A percentile compares a stretch with the other conserved stretches of the same genome.
These are phyloP conservation scores for Melocanna baccifera DNA, from an alignment of 176 grass and related monocot genomes.

Conservation along the genomic window DNA sequence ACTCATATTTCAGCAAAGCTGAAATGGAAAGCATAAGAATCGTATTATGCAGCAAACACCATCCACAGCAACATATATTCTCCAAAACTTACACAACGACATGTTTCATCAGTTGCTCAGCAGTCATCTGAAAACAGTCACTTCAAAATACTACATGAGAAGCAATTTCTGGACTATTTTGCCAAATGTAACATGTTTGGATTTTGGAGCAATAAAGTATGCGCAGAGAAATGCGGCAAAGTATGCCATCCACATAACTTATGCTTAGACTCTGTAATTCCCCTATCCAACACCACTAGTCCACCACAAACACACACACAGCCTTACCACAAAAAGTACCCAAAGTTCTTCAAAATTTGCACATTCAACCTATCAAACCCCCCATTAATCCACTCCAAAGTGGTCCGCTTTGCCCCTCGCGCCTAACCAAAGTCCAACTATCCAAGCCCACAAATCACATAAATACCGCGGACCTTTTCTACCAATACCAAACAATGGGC, in stretches of 20 bases:
- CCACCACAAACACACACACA: not conserved
- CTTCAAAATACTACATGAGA: not conserved
- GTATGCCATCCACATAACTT: not conserved
- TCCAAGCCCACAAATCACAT: constrained; percentile 15
- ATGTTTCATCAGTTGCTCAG: not conserved
- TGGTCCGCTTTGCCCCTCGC: not conserved
- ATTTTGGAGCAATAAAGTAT: not conserved
- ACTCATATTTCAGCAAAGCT: constrained; percentile 6
- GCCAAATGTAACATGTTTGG: not conserved
- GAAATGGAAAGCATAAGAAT: not conserved
- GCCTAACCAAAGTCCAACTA: not conserved
- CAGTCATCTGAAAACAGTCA: not conserved
- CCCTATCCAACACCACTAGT: not conserved
- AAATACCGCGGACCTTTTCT: not conserved
- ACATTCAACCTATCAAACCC: not conserved
- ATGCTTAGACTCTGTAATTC: not conserved
- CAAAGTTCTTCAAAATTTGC: not conserved
- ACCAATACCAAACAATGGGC: not conserved
- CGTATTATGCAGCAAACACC: not conserved
- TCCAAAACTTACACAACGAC: not conserved
- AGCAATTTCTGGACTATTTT: not conserved
- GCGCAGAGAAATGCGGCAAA: not conserved
- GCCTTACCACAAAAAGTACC: not conserved
- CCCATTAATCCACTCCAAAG: not conserved
- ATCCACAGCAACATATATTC: not conserved